Evolutionary conservation across 1,284 basidiomycete genomes (phyloP).

Genomic region (Waitea zeae): DNA sequence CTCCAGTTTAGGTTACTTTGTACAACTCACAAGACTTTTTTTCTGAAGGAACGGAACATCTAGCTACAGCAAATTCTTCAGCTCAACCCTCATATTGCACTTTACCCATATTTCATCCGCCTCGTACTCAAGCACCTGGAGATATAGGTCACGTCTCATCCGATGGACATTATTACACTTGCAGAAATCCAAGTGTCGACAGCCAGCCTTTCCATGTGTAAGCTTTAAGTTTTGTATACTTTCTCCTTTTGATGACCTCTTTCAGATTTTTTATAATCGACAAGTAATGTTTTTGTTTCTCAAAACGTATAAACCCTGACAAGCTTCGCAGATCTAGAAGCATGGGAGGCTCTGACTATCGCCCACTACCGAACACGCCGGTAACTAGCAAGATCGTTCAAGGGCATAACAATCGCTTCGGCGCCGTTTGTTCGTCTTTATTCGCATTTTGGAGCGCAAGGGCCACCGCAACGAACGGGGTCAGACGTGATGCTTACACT

Average conservation of each 20-base stretch:
- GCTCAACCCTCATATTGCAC: constrained; percentile 37
- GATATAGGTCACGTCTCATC: constrained; percentile 31
- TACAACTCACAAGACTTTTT: not conserved
- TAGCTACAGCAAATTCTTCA: constrained; percentile 16
- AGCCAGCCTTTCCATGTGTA: constrained; percentile 45
- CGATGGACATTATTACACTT: constrained; percentile 35
- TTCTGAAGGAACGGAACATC: constrained; percentile 30
- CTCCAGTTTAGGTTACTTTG: too few relatives aligned
- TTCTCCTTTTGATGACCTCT: not conserved
- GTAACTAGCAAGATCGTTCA: constrained; percentile 19
- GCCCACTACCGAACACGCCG: constrained; percentile 27
- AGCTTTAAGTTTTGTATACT: constrained; percentile 10
- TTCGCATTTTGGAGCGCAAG: constrained; percentile 38
- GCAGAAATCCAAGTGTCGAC: constrained; percentile 34
- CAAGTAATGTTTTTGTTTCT: too few relatives aligned
- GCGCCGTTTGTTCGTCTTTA: constrained; percentile 37
- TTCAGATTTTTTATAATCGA: constrained; percentile 27
- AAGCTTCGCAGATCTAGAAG: constrained; percentile 28
- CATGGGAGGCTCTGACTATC: constrained; percentile 23
- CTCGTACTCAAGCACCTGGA: constrained; percentile 13
- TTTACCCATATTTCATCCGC: constrained; percentile 34
- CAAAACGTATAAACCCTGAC: too few relatives aligned
- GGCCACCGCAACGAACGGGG: constrained; percentile 16
- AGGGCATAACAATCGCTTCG: constrained; percentile 29
- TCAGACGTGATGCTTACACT: constrained; percentile 37